These are phyloP conservation scores for Aspergillus amoenus DNA, from an alignment of 2,329 filamentous ascomycete genomes.

Conservation along the genomic window DNA sequence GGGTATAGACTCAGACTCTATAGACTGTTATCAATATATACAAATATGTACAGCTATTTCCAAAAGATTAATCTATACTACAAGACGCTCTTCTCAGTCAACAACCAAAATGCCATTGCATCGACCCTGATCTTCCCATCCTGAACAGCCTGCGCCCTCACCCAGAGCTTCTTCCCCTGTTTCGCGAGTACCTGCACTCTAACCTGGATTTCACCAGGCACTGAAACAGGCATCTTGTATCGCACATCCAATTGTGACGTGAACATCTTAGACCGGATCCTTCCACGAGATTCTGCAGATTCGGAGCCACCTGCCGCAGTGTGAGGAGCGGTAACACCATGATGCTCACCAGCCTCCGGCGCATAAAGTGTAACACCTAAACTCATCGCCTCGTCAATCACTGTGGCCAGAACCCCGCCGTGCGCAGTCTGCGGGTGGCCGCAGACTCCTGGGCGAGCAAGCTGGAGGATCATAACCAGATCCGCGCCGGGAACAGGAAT, in stretches of 20 bases:
- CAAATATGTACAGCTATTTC: constrained; percentile 9
- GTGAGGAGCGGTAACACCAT: background rate
- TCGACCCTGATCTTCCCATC: constrained; percentile 40
- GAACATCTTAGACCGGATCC: constrained; percentile 30
- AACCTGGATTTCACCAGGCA: constrained; percentile 38
- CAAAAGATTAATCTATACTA: background rate
- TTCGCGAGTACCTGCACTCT: constrained; percentile 36
- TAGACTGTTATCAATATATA: constrained; percentile 8
- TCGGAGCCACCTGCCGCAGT: background rate
- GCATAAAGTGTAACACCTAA: constrained; percentile 29
- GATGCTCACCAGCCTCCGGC: constrained; percentile 10
- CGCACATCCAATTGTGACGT: constrained; percentile 43
- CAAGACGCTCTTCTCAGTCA: constrained; percentile 15
- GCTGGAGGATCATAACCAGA: constrained; percentile 11
- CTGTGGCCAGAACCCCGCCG: constrained; percentile 15
- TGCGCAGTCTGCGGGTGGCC: constrained; percentile 14
- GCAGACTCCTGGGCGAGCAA: constrained; percentile 12
- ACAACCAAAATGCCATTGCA: constrained; percentile 44
- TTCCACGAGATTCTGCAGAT: background rate
- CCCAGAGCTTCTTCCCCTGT: constrained; percentile 43
- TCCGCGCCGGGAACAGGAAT: constrained; percentile 11
- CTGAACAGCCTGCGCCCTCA: constrained; percentile 40
- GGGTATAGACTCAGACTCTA: background rate
- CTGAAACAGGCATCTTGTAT: constrained; percentile 38
- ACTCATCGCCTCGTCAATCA: constrained; percentile 46